These are phyloP conservation scores for Saccharum officinarum DNA, from an alignment of 176 grass and related monocot genomes.

Conservation along the genomic window DNA sequence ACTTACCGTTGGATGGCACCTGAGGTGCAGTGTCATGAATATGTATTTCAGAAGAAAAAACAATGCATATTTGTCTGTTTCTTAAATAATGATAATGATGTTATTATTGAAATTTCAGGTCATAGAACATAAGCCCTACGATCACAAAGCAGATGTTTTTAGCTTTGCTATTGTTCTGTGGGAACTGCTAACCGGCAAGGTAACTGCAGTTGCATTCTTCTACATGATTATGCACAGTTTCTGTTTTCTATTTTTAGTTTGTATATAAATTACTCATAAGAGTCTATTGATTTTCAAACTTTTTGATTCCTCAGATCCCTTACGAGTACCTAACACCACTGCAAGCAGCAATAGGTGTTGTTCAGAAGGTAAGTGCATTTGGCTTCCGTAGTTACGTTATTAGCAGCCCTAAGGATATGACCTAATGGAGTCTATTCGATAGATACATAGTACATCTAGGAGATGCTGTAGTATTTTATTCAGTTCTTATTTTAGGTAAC, in stretches of 20 bases:
- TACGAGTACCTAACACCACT: slow-evolving; percentile 84
- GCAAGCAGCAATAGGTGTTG: slow-evolving; percentile 92
- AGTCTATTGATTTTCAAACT: neutral
- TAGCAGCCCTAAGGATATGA: slow-evolving; percentile 6
- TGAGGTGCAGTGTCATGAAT: slow-evolving; percentile 40
- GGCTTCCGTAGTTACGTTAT: neutral
- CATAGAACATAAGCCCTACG: slow-evolving; percentile 85
- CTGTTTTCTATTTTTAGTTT: neutral
- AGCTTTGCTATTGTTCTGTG: slow-evolving; percentile 88
- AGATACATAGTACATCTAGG: neutral
- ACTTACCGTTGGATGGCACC: slow-evolving; percentile 99
- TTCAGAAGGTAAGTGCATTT: slow-evolving; percentile 64
- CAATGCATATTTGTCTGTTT: neutral
- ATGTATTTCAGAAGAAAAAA: neutral
- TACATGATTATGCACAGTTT: neutral
- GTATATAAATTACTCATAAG: slow-evolving; percentile 2
- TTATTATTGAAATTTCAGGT: slow-evolving; percentile 50
- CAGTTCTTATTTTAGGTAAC: slow-evolving; percentile 2
- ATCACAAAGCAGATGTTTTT: slow-evolving; percentile 90
- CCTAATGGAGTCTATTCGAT: neutral
- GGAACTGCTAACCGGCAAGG: slow-evolving; percentile 85
- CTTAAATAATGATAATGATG: neutral
- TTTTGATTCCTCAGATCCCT: slow-evolving; percentile 59
- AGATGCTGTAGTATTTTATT: neutral
- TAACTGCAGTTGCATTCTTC: slow-evolving; percentile 29